These are phyloP conservation scores for Thalassiosira exigua DNA, from an alignment of 352 stramenopile species.

Conservation along the genomic window DNA sequence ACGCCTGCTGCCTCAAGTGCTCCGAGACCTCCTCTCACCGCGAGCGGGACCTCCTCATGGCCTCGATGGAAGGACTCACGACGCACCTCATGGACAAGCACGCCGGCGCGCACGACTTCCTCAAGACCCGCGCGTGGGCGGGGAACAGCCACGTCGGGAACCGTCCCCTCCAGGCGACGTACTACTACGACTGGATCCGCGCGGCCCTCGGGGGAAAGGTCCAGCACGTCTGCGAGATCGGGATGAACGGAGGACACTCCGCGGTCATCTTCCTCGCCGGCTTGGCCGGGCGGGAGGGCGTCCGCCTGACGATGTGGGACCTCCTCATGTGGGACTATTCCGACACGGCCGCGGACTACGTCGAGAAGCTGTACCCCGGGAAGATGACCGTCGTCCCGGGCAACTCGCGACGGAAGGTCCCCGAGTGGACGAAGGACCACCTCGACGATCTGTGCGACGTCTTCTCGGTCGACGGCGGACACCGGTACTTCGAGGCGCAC, in stretches of 20 bases:
- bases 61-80: slow-evolving; percentile 38
- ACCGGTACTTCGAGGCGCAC: slow-evolving; percentile 15
- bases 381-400: slow-evolving; percentile 16
- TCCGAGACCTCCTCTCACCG: slow-evolving; percentile 8
- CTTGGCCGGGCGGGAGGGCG: neutral
- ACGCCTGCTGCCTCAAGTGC: slow-evolving; percentile 26
- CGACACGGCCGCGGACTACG: slow-evolving; percentile 17
- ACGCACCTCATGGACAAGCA: slow-evolving; percentile 37
- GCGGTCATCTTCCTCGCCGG: slow-evolving; percentile 39
- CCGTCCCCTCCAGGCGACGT: slow-evolving; percentile 25
- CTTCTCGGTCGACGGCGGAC: slow-evolving; percentile 44
- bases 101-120: neutral
- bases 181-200: slow-evolving; percentile 43
- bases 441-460: slow-evolving; percentile 21
- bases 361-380: slow-evolving; percentile 35
- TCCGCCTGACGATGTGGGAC: slow-evolving; percentile 44
- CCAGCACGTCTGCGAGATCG: slow-evolving; percentile 37
- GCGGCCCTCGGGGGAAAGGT: slow-evolving; percentile 8
- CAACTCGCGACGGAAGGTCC: slow-evolving; percentile 15
- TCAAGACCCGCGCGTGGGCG: slow-evolving; percentile 36
- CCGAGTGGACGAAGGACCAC: slow-evolving; percentile 21
- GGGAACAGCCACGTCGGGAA: slow-evolving; percentile 46
- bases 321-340: slow-evolving; percentile 26
- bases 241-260: slow-evolving; percentile 42
- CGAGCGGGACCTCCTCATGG: slow-evolving; percentile 40